Evolutionary conservation across 176 grass and related monocot genomes (phyloP).

Genomic region (Oryza longistaminata): DNA sequence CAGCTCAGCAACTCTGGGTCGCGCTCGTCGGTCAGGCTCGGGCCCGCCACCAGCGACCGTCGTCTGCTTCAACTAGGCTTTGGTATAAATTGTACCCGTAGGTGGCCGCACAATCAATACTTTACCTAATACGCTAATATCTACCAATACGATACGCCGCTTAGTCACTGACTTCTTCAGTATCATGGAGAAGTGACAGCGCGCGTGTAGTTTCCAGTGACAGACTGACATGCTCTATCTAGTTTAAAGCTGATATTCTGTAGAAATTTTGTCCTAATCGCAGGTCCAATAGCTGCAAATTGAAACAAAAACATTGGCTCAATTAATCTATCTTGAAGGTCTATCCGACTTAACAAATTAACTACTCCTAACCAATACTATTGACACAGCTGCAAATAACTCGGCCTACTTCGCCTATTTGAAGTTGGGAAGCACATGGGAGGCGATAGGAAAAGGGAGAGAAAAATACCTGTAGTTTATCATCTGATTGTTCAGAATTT

Average conservation of each 20-base stretch:
- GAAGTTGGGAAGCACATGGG: background rate
- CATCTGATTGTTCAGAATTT: background rate
- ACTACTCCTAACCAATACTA: too few relatives aligned
- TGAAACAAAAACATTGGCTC: background rate
- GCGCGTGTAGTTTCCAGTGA: background rate
- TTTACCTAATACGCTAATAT: background rate
- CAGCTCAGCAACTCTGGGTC: constrained; percentile 36
- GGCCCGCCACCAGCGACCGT: background rate
- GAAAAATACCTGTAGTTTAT: background rate
- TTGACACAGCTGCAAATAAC: background rate
- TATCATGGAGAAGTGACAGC: background rate
- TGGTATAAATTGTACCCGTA: background rate
- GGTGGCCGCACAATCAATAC: background rate
- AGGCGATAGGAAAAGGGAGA: background rate
- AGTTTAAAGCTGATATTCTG: background rate
- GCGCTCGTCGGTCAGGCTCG: constrained; percentile 22
- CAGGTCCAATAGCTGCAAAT: background rate
- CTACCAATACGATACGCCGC: too few relatives aligned
- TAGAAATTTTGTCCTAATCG: background rate
- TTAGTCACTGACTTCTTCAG: background rate
- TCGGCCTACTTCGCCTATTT: background rate
- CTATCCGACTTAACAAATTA: too few relatives aligned
- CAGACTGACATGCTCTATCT: background rate
- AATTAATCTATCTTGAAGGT: background rate
- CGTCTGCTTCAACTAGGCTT: background rate